Evolutionary conservation across 768 basidiomycete species (phyloP).

Genomic region (Gloeophyllum trabeum): DNA sequence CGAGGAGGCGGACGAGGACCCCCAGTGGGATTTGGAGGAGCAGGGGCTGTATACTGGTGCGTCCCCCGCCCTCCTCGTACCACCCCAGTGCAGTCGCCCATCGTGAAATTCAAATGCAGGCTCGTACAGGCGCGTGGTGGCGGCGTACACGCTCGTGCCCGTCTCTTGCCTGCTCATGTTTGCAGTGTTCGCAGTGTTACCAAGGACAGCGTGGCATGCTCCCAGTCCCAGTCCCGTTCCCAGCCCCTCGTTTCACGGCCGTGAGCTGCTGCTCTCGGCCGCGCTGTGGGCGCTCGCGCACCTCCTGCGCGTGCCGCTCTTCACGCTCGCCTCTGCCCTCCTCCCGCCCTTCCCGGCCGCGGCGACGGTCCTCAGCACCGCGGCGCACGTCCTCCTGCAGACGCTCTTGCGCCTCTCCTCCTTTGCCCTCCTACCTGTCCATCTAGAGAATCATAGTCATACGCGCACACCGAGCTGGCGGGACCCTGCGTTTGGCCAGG

Average conservation of each 20-base stretch:
- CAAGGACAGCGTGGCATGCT: constrained; percentile 32
- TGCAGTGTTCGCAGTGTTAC: constrained; percentile 37
- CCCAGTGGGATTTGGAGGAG: constrained; percentile 34
- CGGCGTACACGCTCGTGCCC: constrained; percentile 52
- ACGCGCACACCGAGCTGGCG: constrained; percentile 44
- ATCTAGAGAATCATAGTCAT: no score
- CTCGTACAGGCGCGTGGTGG: constrained; percentile 44
- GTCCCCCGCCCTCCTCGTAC: constrained; percentile 6
- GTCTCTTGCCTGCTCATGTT: constrained; percentile 14
- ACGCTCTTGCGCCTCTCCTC: constrained; percentile 43
- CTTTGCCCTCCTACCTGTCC: constrained; percentile 38
- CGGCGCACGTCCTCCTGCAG: constrained; percentile 38
- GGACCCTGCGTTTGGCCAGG: constrained; percentile 45
- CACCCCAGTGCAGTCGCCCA: constrained; percentile 4
- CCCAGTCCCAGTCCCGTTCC: constrained; percentile 37
- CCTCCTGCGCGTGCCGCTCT: constrained; percentile 38
- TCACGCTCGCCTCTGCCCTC: constrained; percentile 19
- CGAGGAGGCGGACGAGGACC: constrained; percentile 27
- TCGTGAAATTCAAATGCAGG: constrained; percentile 27
- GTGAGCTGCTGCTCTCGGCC: constrained; percentile 49
- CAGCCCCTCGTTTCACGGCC: constrained; percentile 55
- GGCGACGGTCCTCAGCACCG: constrained; percentile 23
- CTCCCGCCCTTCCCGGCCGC: constrained; percentile 19
- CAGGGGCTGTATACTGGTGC: constrained; percentile 39
- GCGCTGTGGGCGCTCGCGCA: constrained; percentile 53